phyloP scores from a whole-genome alignment of 805 yeast species.

The Metschnikowia matae region DNA sequence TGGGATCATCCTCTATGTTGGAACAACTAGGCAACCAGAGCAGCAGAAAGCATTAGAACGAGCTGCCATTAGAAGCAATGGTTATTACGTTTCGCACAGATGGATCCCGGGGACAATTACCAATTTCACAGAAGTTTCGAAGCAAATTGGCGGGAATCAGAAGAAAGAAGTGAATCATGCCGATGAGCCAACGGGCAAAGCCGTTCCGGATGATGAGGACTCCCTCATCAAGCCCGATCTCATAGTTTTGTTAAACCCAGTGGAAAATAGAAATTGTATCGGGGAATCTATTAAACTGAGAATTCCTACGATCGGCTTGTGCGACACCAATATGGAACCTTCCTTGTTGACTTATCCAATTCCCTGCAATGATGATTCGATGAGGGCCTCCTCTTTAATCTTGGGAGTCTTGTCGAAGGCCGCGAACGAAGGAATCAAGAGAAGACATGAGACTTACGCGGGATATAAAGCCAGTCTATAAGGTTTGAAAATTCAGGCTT shows the following conservation, averaged over 20 bases:
- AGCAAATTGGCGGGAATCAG: conserved; percentile 39
- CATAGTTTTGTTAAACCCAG: conserved; percentile 81
- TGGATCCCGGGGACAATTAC: conserved; percentile 97
- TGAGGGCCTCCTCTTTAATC: conserved; percentile 74
- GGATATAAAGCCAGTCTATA: conserved; percentile 12
- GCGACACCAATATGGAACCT: conserved; percentile 93
- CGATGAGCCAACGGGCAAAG: conserved; percentile 62
- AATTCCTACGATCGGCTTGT: conserved; percentile 88
- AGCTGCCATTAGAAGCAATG: conserved; percentile 75
- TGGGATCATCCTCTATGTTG: conserved; percentile 80
- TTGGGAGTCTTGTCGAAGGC: conserved; percentile 82
- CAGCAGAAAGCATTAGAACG: conserved; percentile 69
- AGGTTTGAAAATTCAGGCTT: neutral
- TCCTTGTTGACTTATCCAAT: conserved; percentile 87
- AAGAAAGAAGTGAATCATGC: conserved; percentile 65
- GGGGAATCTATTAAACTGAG: conserved; percentile 77
- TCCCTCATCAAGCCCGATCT: conserved; percentile 81
- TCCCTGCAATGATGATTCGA: conserved; percentile 93
- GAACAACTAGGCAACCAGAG: conserved; percentile 65
- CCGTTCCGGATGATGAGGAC: conserved; percentile 43
- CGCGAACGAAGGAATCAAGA: conserved; percentile 70
- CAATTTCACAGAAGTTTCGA: conserved; percentile 68
- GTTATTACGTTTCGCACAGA: conserved; percentile 74
- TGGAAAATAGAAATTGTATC: conserved; percentile 75
- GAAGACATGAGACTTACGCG: conserved; percentile 40